Conservation (phyloP, 345 rosid genomes). For the Hibiscus syriacus region DNA sequence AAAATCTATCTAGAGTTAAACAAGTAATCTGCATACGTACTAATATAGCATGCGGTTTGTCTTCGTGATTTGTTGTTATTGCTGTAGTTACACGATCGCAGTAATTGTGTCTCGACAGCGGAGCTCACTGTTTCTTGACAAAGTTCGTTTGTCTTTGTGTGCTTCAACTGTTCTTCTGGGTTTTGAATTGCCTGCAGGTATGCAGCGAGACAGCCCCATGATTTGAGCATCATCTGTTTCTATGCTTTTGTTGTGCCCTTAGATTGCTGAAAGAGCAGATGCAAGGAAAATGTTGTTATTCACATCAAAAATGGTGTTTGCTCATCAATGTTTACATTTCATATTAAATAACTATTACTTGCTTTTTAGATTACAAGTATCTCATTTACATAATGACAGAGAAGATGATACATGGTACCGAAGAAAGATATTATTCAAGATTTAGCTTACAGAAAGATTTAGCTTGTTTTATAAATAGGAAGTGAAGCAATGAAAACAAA, state of each 20-base stretch:
- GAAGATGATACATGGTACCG: background rate
- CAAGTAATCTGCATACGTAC: background rate
- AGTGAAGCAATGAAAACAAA: background rate
- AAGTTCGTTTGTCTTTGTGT: background rate
- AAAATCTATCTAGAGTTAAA: background rate
- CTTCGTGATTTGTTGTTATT: background rate
- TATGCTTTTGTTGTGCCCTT: background rate
- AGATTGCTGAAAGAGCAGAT: background rate
- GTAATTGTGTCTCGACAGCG: slow-evolving; percentile 9
- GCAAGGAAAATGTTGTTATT: background rate
- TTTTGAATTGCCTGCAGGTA: background rate
- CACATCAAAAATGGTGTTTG: background rate
- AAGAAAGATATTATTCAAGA: background rate
- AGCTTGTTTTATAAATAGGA: background rate
- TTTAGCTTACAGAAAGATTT: background rate
- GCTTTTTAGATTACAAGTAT: background rate
- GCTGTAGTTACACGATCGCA: slow-evolving; percentile 15
- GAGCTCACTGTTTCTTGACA: slow-evolving; percentile 10
- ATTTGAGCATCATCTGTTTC: background rate
- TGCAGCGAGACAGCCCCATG: background rate
- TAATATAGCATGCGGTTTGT: background rate
- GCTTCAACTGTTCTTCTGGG: background rate
- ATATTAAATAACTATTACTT: background rate
- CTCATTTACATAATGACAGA: background rate
- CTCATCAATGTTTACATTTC: background rate